A percentile compares a stretch with the other conserved stretches of the same genome.
Evolutionary conservation across 495 filamentous ascomycete species (phyloP).

Genomic region (Podospora anserina): DNA sequence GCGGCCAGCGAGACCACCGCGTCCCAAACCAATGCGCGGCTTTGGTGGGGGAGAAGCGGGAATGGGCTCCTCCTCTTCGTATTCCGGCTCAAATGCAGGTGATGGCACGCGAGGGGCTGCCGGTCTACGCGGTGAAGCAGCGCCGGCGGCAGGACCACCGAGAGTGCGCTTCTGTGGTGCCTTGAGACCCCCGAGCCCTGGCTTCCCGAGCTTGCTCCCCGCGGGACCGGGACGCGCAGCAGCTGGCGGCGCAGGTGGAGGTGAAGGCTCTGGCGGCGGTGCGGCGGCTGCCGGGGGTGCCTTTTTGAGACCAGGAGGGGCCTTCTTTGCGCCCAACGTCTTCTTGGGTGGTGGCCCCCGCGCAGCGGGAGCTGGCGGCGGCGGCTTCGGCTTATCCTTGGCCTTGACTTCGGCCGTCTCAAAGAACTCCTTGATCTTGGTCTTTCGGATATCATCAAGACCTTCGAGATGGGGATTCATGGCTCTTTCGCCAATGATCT

Average conservation of each 20-base stretch:
- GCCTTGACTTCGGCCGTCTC: constrained; percentile 93
- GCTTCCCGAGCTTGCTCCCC: constrained; percentile 63
- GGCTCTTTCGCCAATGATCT: constrained; percentile 94
- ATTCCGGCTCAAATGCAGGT: constrained; percentile 23
- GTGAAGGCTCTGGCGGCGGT: constrained; percentile 43
- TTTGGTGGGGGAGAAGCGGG: constrained; percentile 44
- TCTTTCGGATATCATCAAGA: constrained; percentile 92
- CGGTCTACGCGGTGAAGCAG: constrained; percentile 63
- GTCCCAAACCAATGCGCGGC: constrained; percentile 65
- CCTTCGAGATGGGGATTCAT: constrained; percentile 96
- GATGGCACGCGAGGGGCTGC: constrained; percentile 41
- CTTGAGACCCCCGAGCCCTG: constrained; percentile 65
- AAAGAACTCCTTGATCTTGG: constrained; percentile 92
- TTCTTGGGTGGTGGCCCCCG: constrained; percentile 57
- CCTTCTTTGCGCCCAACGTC: constrained; percentile 46
- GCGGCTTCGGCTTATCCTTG: constrained; percentile 91
- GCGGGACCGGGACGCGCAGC: constrained; percentile 57
- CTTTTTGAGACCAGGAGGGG: constrained; percentile 34
- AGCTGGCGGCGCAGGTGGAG: constrained; percentile 54
- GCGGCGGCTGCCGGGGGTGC: constrained; percentile 44
- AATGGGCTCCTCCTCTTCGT: constrained; percentile 58
- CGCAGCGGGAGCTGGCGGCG: constrained; percentile 60
- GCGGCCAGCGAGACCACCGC: constrained; percentile 79
- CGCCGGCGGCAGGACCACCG: constrained; percentile 47
- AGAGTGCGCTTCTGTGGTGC: constrained; percentile 60